These are phyloP conservation scores for Picochlorum sp. DNA, from an alignment of 139 green algal species.

Conservation along the genomic window DNA sequence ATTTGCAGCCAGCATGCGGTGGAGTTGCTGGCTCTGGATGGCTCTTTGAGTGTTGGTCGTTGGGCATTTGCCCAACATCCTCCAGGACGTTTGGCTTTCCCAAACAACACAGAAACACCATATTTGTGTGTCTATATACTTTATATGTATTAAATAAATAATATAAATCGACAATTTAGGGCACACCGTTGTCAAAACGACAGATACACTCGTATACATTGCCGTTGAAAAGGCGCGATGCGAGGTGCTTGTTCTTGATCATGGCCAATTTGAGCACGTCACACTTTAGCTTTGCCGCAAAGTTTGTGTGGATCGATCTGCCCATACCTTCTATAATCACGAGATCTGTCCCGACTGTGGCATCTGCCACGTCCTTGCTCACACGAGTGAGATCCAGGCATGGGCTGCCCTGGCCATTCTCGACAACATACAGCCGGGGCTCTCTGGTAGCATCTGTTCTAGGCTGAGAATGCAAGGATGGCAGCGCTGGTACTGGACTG, in stretches of 20 bases:
- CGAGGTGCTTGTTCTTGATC: conserved; percentile 91
- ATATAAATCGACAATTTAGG: neutral
- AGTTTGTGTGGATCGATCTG: conserved; percentile 82
- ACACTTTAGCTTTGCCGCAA: conserved; percentile 60
- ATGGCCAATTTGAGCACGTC: conserved; percentile 93
- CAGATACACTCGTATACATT: conserved; percentile 94
- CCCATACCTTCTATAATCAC: conserved; percentile 96
- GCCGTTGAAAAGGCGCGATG: conserved; percentile 70
- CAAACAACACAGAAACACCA: too few species aligned
- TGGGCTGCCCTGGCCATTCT: conserved; percentile 77
- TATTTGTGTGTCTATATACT: too few species aligned
- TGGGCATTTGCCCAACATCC: too few species aligned
- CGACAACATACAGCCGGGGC: conserved; percentile 65
- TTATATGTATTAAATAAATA: too few species aligned
- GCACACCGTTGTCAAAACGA: conserved; percentile 17
- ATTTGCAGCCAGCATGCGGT: too few species aligned
- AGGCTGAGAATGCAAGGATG: neutral
- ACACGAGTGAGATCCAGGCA: conserved; percentile 92
- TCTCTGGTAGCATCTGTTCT: too few species aligned
- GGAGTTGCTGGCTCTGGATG: too few species aligned
- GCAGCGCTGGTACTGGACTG: neutral
- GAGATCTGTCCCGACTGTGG: conserved; percentile 73
- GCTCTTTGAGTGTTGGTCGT: too few species aligned
- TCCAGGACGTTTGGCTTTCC: too few species aligned
- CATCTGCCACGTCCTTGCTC: conserved; percentile 54